phyloP scores from a whole-genome alignment of 208 protist genomes.

The Acanthamoeba lenticulata region DNA sequence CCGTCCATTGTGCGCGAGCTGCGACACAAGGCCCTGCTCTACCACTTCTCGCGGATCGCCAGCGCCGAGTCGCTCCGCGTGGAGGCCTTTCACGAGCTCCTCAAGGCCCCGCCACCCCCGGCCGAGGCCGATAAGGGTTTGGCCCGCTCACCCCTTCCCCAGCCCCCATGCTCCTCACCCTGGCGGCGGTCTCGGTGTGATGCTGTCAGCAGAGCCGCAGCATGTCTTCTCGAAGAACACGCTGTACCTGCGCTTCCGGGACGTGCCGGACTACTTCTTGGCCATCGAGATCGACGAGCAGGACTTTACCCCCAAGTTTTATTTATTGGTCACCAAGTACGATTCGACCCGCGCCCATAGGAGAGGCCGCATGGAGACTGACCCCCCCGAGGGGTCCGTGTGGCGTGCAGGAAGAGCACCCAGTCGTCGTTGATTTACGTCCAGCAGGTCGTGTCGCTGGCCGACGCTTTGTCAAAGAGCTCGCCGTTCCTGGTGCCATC shows the following conservation, averaged over 20 bases:
- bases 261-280: slow-evolving; percentile 51
- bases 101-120: slow-evolving; percentile 13
- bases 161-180: not conserved
- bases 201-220: not conserved
- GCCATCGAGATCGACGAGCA: slow-evolving; percentile 60
- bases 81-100: slow-evolving; percentile 49
- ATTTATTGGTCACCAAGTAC: slow-evolving; percentile 66
- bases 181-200: not conserved
- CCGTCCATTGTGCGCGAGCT: slow-evolving; percentile 18
- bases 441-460: slow-evolving; percentile 25
- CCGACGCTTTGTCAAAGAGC: slow-evolving; percentile 32
- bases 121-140: not conserved
- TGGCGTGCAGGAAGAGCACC: not conserved
- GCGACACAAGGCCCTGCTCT: slow-evolving; percentile 51
- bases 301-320: slow-evolving; percentile 60
- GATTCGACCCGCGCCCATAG: not conserved
- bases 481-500: not conserved
- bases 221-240: slow-evolving; percentile 23
- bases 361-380: no score
- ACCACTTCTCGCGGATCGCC: slow-evolving; percentile 56
- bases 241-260: slow-evolving; percentile 56
- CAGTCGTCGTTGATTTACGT: slow-evolving; percentile 9
- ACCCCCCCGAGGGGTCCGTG: no score
- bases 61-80: slow-evolving; percentile 22
- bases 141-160: not conserved